Percentiles rank a stretch among this genome's conserved stretches.
Conservation (phyloP, 164 flowering plant genomes). For the Warburgia ugandensis region DNA sequence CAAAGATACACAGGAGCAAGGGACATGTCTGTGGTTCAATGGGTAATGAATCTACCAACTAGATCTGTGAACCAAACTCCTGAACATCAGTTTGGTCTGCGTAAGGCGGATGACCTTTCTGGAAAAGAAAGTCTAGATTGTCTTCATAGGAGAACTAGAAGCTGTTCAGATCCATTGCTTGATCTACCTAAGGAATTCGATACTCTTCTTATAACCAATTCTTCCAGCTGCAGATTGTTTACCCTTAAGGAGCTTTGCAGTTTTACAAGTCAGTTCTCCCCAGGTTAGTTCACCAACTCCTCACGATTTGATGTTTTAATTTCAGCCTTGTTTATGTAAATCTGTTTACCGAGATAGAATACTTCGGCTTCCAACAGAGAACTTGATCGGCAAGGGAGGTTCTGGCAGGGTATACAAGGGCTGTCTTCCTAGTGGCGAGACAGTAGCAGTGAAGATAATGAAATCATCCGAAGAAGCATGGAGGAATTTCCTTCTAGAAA, state of each 20-base stretch:
- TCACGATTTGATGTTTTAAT: background rate
- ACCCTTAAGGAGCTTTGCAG: conserved; percentile 37
- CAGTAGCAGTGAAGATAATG: conserved; percentile 63
- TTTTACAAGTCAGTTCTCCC: conserved; percentile 56
- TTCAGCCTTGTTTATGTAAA: background rate
- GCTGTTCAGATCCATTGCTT: conserved; percentile 9
- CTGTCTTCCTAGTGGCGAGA: conserved; percentile 53
- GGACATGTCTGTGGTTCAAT: conserved; percentile 48
- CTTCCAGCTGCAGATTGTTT: conserved; percentile 44
- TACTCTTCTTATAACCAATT: conserved; percentile 27
- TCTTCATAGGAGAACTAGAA: conserved; percentile 6
- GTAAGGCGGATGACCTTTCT: conserved; percentile 11
- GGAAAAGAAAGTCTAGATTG: conserved; percentile 12
- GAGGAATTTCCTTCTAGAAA: conserved; percentile 60
- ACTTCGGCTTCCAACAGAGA: conserved; percentile 32
- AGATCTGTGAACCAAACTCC: conserved; percentile 23
- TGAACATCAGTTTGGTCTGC: conserved; percentile 2
- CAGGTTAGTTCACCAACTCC: conserved; percentile 34
- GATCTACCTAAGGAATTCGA: conserved; percentile 37
- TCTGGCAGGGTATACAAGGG: conserved; percentile 75
- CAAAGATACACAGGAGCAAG: conserved; percentile 22
- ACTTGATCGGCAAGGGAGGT: conserved; percentile 82
- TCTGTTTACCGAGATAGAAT: no score
- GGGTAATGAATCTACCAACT: conserved; percentile 50
- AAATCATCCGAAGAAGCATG: conserved; percentile 54